These are phyloP conservation scores for Tolypocladium paradoxum DNA, from an alignment of 2,329 filamentous ascomycete genomes.

Conservation along the genomic window DNA sequence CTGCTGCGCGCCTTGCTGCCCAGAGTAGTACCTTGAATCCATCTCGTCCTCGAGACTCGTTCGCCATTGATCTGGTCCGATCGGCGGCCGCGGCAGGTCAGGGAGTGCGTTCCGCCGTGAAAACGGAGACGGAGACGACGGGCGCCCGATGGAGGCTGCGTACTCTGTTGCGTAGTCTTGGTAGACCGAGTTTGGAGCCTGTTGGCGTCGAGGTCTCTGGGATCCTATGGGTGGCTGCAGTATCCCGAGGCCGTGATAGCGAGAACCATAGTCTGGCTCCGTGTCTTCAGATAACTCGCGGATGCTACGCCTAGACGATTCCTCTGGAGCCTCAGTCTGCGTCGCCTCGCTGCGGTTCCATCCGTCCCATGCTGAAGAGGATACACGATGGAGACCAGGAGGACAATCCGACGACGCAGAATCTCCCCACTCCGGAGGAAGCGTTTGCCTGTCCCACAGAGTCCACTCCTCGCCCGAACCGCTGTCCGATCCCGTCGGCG, in stretches of 20 bases:
- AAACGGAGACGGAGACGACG: background rate
- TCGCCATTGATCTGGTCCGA: background rate
- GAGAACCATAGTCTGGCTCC: background rate
- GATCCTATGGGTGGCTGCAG: background rate
- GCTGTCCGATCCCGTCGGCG: background rate
- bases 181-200: too few relatives aligned
- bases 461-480: background rate
- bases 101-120: background rate
- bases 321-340: background rate
- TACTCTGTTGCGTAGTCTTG: background rate
- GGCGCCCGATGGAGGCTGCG: too few relatives aligned
- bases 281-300: background rate
- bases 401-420: background rate
- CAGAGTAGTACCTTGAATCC: background rate
- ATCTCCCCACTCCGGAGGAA: background rate
- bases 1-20: background rate
- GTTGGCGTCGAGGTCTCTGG: background rate
- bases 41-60: background rate
- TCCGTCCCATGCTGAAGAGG: background rate
- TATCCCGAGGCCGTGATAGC: background rate
- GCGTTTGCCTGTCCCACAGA: too few relatives aligned
- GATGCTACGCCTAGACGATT: background rate
- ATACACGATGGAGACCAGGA: background rate
- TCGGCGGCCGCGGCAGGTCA: background rate
- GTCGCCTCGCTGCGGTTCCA: background rate